These are phyloP conservation scores for Rhodamnia argentea DNA, from an alignment of 345 rosid genomes.

Conservation along the genomic window DNA sequence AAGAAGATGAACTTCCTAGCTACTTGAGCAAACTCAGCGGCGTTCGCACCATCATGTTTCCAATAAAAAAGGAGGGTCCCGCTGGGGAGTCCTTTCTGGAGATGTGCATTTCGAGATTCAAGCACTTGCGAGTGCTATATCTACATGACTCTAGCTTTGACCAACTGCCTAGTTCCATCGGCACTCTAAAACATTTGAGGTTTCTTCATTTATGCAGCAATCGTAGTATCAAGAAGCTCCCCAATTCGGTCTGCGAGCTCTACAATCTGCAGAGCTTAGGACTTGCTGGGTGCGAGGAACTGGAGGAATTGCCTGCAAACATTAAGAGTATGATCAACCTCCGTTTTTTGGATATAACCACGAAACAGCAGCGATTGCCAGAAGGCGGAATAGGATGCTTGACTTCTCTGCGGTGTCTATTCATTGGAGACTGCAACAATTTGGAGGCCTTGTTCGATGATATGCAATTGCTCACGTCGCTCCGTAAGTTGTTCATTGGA, in stretches of 20 bases:
- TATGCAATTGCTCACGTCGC: constrained; percentile 1
- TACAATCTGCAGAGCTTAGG: constrained; percentile 8
- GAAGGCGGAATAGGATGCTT: constrained; percentile 7
- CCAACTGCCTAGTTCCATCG: constrained; percentile 1
- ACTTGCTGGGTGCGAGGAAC: not conserved
- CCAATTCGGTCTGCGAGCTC: constrained; percentile 12
- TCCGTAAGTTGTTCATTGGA: not conserved
- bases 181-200: constrained; percentile 15
- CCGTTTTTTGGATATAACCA: constrained; percentile 4
- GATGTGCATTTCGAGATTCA: not conserved
- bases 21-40: not conserved
- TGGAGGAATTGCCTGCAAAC: constrained; percentile 12
- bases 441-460: constrained; percentile 7
- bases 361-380: constrained; percentile 3
- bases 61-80: not conserved
- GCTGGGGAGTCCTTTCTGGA: not conserved
- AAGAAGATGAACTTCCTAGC: not conserved
- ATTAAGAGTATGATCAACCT: constrained; percentile 8
- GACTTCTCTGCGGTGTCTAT: constrained; percentile 5
- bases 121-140: not conserved
- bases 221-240: not conserved
- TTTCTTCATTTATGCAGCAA: constrained; percentile 2
- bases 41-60: constrained; percentile 5
- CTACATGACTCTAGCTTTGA: constrained; percentile 2
- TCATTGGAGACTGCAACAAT: constrained; percentile 1